Base-by-base conservation (phyloP, 768 basidiomycete genomes). In the Cystobasidium onofrii region DNA sequence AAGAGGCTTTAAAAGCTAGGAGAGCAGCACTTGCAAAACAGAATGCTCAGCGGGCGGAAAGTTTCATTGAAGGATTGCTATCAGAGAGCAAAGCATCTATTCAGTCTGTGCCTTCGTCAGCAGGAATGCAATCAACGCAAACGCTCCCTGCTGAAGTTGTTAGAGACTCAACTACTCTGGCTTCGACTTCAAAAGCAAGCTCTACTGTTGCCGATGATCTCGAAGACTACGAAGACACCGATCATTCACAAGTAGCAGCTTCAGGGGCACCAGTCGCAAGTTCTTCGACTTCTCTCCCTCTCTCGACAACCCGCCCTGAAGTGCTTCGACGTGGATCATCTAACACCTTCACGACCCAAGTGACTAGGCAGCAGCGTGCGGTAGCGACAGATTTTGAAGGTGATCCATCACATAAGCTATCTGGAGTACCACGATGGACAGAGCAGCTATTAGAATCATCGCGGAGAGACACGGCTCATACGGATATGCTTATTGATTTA, bases 341-440 rank as follows among this genome's bases (percentile, higher is more conserved):
- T 7, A 60, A 4, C 31, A 34, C 25, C 12, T 29, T 60, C 31
- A 27, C 25, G 20, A 29, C 25, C 27, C 46, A n/a, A 60, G 6
- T 27, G 27, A 60, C 27, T 29, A 60, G 15, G 20, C 27, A 17
- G 15, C 25, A 60, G 27, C 65, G 65, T 13, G 33, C 65, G 41
- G 65, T 67, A 54, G 65, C 65, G 3, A n/a, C 44, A 9, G 65
- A 67, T 43, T 67, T 67, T 23, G 65, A 67, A 33, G 17, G 6
- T 36, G 65, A 67, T 2, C 65, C 65, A 9, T 29, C 46, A 9
- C 65, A 67, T 15, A 50, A 29, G 9, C 25, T 67, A 3, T 34
- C 65, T 2, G 41, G 41, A 52, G 65, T 67, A 52, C 65, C 65
- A 7, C 41, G 65, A 54, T 67, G 65, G 65, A 46, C 44, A 17